A percentile compares a stretch with the other conserved stretches of the same genome.
phyloP scores from a whole-genome alignment of 2,329 filamentous ascomycete species.

The Ciborinia camelliae region DNA sequence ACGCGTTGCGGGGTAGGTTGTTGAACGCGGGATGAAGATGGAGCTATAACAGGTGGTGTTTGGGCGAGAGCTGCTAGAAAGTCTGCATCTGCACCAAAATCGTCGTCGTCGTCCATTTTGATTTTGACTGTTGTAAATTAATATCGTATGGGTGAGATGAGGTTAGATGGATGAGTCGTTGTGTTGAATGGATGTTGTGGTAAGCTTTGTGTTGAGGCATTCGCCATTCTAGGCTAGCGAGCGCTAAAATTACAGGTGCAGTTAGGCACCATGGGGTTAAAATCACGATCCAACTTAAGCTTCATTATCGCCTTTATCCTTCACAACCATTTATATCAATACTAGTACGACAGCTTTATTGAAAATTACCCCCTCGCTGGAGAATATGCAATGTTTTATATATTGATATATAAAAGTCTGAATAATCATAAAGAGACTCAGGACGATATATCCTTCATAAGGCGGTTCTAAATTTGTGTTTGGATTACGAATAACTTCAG shows the following conservation, averaged over 20 bases:
- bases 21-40: constrained; percentile 31
- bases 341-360: not conserved
- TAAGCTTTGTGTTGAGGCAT: not conserved
- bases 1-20: constrained; percentile 41
- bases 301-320: not conserved
- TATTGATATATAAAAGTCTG: not conserved
- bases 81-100: constrained; percentile 55
- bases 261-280: not conserved
- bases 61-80: constrained; percentile 55
- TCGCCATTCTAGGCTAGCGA: not conserved
- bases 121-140: not conserved
- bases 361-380: not conserved
- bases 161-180: too few relatives aligned
- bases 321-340: not conserved
- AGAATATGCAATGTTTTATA: not conserved
- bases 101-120: constrained; percentile 49
- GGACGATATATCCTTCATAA: not conserved
- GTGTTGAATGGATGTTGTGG: not conserved
- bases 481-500: not conserved
- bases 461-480: not conserved
- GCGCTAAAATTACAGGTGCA: not conserved
- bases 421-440: not conserved
- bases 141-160: not conserved
- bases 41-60: constrained; percentile 36
- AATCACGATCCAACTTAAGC: not conserved